Percentiles rank a stretch among this genome's conserved stretches.
These are phyloP conservation scores for Epichloe uncinata DNA, from an alignment of 2,329 filamentous ascomycete species.

Conservation along the genomic window DNA sequence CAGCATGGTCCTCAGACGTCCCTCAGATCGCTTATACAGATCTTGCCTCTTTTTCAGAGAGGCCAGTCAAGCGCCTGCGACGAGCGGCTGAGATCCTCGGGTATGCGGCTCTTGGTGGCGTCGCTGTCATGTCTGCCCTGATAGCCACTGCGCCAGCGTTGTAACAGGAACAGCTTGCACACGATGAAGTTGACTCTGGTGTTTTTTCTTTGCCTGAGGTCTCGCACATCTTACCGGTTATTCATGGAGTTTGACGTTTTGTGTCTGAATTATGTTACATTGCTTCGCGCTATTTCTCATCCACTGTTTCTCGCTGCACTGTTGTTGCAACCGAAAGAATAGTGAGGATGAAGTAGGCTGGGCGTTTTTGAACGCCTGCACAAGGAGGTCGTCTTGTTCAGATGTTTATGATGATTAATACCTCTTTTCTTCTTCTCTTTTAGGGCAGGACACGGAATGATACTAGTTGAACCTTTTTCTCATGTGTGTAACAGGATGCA, in stretches of 20 bases:
- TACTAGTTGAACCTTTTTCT: neutral
- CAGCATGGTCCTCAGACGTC: neutral
- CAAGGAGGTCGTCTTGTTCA: neutral
- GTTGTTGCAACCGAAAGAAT: neutral
- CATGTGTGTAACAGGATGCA: neutral
- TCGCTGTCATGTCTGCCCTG: slow-evolving; percentile 26
- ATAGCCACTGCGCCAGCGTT: slow-evolving; percentile 24
- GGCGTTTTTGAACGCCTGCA: neutral
- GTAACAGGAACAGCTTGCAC: slow-evolving; percentile 4
- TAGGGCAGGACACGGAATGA: neutral
- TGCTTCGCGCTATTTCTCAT: neutral
- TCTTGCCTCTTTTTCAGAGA: neutral
- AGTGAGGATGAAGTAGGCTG: neutral
- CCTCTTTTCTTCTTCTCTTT: neutral
- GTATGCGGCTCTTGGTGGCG: slow-evolving; percentile 23
- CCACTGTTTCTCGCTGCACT: neutral
- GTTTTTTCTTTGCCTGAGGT: neutral
- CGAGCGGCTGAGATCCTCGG: slow-evolving; percentile 23
- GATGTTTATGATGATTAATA: neutral
- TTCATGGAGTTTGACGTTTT: neutral
- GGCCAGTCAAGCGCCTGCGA: slow-evolving; percentile 19
- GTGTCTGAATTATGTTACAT: slow-evolving; percentile 1
- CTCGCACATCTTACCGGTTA: neutral
- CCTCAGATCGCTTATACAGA: neutral
- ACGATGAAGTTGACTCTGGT: neutral